Percentiles rank a stretch among this genome's conserved stretches.
phyloP scores from a whole-genome alignment of 768 basidiomycete genomes.

The Gloeostereum incarnatum region DNA sequence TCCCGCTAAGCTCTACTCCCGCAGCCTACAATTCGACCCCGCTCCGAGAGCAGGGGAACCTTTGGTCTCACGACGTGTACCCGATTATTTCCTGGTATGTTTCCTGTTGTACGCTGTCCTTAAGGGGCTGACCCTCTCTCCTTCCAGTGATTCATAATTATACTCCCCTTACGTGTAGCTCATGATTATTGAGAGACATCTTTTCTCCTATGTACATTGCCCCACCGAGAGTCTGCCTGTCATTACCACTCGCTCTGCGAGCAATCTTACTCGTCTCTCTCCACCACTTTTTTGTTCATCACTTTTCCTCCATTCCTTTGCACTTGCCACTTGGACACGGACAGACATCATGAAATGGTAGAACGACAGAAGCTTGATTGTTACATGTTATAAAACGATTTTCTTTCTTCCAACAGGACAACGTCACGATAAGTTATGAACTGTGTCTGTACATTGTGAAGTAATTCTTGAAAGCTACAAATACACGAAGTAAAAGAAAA shows the following conservation, averaged over 20 bases:
- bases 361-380: too few relatives aligned
- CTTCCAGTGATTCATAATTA: neutral
- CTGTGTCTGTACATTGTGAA: too few relatives aligned
- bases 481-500: neutral
- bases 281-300: neutral
- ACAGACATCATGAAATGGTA: too few relatives aligned
- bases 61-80: constrained; percentile 90
- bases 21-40: constrained; percentile 98
- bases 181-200: neutral
- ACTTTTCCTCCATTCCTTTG: neutral
- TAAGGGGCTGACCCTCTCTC: too few relatives aligned
- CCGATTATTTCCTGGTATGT: constrained; percentile 88
- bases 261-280: neutral
- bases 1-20: neutral
- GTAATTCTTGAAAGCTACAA: neutral
- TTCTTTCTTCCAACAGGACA: too few relatives aligned
- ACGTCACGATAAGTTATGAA: too few relatives aligned
- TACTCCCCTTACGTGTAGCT: neutral
- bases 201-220: neutral
- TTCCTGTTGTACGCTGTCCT: too few relatives aligned
- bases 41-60: constrained; percentile 98
- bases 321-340: neutral
- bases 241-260: neutral
- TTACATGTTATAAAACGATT: too few relatives aligned
- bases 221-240: neutral